Conservation (phyloP, 352 stramenopile species). For the Phytophthora pluvialis region DNA sequence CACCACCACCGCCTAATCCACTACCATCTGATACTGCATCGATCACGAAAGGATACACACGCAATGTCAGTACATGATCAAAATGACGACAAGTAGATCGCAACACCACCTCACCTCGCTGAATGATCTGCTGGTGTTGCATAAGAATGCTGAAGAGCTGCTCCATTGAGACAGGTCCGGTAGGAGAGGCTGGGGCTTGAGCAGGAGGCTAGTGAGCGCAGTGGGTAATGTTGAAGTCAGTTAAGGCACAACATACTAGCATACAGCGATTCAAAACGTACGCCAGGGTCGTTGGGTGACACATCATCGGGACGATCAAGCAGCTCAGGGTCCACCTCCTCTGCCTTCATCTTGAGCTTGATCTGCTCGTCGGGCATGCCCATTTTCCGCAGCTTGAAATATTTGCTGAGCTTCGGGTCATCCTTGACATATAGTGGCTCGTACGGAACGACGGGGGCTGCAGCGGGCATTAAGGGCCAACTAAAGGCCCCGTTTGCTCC, state of each 20-base stretch:
- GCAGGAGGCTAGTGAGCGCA: conserved; percentile 58
- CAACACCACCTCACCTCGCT: conserved; percentile 58
- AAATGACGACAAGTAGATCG: neutral
- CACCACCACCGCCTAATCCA: conserved; percentile 26
- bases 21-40: conserved; percentile 54
- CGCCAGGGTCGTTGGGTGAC: conserved; percentile 80
- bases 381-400: conserved; percentile 86
- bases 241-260: neutral
- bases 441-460: conserved; percentile 52
- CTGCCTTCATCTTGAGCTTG: conserved; percentile 83
- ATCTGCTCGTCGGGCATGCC: conserved; percentile 85
- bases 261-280: conserved; percentile 34
- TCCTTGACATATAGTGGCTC: conserved; percentile 77
- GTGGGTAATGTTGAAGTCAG: conserved; percentile 6
- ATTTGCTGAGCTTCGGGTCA: conserved; percentile 77
- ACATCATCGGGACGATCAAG: conserved; percentile 77
- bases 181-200: conserved; percentile 26
- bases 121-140: conserved; percentile 90
- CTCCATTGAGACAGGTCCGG: conserved; percentile 79
- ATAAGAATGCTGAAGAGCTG: conserved; percentile 88
- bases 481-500: conserved; percentile 21
- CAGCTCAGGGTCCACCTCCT: conserved; percentile 64
- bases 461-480: conserved; percentile 35
- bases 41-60: neutral
- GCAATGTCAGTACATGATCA: conserved; percentile 9